Base-by-base conservation (phyloP, 1,284 basidiomycete genomes). In the Chalciporus piperatoides region DNA sequence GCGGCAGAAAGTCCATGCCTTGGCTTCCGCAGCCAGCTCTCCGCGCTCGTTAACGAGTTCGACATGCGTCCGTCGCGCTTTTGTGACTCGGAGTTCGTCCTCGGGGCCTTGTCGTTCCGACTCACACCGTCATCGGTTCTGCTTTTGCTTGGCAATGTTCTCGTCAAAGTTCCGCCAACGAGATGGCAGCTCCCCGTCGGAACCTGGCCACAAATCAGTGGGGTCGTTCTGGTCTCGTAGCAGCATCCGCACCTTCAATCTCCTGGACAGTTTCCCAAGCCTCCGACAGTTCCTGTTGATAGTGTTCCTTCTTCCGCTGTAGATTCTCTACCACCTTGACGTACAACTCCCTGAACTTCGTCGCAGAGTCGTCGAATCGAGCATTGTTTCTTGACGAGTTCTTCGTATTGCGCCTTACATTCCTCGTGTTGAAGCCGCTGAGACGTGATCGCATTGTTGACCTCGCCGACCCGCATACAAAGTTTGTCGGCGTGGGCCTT, bases 401-500 rank as follows among this genome's bases (percentile, higher is more conserved):
- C 71, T 23, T 87, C 80, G 56, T 90, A 86, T 50, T 84, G 69
- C 10, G 69, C 71, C 69, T 78, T 90, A 58, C 86, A 78, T 21
- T 84, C 77, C 48, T 93, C 88, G 41, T 86, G 82, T 47, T 89
- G 81, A 11, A 84, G 76, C 56, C 91, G 81, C 68, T 92, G 95
- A 2, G 77, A 71, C 3, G 81, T 77, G 56, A 94, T 86, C 1
- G 70, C 69, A 4, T 76, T 71, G 44, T 77, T 81, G 48, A 88
- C 71, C 0, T 88, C 83, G 24, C 78, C 72, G 44, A 93, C 79
- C n/a, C 84, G 79, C 2, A 71, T 68, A 51, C 83, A 82, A 40
- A 93, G 80, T 64, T 93, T 89, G 61, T 95, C 90, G 0, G 94
- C 83, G 51, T 94, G 88, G 8, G 81, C 77, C 62, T 96, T 97